phyloP scores from a whole-genome alignment of 306 rosid genomes.

The Ceratonia siliqua region DNA sequence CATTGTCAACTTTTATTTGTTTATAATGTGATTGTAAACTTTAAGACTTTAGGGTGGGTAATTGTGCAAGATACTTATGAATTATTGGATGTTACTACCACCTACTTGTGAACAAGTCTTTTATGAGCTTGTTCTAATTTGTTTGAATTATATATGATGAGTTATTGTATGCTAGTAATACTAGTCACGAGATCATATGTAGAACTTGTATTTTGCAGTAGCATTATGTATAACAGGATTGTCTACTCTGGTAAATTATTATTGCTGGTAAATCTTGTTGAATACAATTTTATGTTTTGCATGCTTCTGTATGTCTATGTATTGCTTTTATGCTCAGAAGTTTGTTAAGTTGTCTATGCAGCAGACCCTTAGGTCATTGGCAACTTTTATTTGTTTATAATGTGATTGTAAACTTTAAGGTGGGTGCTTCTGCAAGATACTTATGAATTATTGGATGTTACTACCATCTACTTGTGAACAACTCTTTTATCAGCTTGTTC shows the following conservation, averaged over 20 bases:
- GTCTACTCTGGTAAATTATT: constrained; percentile 6
- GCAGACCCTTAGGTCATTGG: background rate
- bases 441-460: background rate
- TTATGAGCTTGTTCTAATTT: background rate
- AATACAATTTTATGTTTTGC: constrained; percentile 20
- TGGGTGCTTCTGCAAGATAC: background rate
- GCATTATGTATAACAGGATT: constrained; percentile 17
- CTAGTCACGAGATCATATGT: background rate
- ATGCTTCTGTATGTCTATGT: constrained; percentile 1
- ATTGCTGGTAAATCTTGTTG: constrained; percentile 16
- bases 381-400: background rate
- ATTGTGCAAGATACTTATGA: background rate
- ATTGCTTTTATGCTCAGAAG: constrained; percentile 27
- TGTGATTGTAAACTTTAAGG: background rate
- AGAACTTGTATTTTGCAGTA: constrained; percentile 24
- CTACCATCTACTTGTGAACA: background rate
- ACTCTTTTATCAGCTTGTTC: background rate
- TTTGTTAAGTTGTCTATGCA: background rate
- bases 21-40: constrained; percentile 1
- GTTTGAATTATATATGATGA: background rate
- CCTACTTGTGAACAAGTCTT: background rate
- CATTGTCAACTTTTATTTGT: constrained; percentile 1
- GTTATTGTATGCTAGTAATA: background rate
- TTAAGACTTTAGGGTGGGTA: background rate
- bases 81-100: background rate